Percentiles rank a stretch among this genome's conserved stretches.
Conservation (phyloP, 2,329 filamentous ascomycete genomes). For the Blastomyces gilchristii region DNA sequence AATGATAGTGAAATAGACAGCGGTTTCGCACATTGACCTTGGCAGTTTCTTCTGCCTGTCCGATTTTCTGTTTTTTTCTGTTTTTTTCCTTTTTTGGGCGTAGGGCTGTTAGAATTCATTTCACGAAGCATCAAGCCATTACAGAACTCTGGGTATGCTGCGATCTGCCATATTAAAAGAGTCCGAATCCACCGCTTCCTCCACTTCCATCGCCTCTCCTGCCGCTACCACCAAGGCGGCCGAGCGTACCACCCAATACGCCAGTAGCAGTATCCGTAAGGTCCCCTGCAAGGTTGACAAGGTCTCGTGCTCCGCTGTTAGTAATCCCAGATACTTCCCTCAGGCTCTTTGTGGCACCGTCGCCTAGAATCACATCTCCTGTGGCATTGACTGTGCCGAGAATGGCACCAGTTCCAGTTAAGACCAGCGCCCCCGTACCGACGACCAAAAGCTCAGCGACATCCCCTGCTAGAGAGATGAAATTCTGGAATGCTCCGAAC, state of each 20-base stretch:
- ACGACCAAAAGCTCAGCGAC: conserved; percentile 6
- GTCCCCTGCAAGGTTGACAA: not conserved
- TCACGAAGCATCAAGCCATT: not conserved
- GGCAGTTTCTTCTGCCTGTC: not conserved
- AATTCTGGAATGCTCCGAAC: not conserved
- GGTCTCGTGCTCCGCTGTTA: conserved; percentile 1
- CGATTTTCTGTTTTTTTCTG: too few relatives aligned
- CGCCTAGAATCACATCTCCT: not conserved
- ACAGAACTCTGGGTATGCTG: not conserved
- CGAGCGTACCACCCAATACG: not conserved
- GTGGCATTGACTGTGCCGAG: not conserved
- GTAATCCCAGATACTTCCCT: conserved; percentile 3
- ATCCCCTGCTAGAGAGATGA: conserved; percentile 6
- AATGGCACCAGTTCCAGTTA: not conserved
- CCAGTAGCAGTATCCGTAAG: not conserved
- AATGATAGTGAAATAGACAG: not conserved
- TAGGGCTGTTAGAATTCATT: not conserved
- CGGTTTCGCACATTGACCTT: not conserved
- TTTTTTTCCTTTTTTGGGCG: not conserved
- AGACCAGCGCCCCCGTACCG: not conserved
- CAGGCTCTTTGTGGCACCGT: conserved; percentile 1
- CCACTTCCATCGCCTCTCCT: not conserved
- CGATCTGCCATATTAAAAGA: not conserved
- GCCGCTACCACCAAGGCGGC: conserved; percentile 1
- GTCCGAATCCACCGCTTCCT: not conserved